Percentiles rank a stretch among this genome's conserved stretches.
phyloP scores from a whole-genome alignment of 1,284 basidiomycete genomes.

The Papiliotrema terrestris region DNA sequence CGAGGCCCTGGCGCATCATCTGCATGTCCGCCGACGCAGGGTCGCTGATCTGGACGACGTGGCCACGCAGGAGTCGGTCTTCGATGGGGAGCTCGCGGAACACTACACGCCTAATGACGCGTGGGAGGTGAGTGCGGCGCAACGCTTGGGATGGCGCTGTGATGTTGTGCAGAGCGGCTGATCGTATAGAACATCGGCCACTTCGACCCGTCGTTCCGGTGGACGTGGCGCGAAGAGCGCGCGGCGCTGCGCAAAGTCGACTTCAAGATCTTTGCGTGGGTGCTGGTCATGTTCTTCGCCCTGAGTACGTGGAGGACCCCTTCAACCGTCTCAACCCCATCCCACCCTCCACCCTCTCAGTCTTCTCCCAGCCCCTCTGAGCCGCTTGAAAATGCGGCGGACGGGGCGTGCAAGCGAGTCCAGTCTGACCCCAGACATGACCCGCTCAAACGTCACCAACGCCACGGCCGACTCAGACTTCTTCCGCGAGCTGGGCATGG shows the following conservation, averaged over 20 bases:
- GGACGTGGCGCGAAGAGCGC: constrained; percentile 64
- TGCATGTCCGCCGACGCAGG: neutral
- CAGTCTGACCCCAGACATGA: no score
- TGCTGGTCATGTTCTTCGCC: constrained; percentile 4
- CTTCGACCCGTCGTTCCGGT: constrained; percentile 62
- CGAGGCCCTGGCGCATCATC: neutral
- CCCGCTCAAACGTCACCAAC: neutral
- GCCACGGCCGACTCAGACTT: neutral
- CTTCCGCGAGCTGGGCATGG: neutral
- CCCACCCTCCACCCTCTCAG: no score
- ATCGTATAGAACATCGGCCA: neutral
- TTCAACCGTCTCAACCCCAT: no score
- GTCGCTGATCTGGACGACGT: neutral
- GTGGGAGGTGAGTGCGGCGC: neutral
- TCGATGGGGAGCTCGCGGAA: neutral
- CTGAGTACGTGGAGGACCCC: neutral
- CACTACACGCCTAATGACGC: neutral
- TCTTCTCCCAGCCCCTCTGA: no score
- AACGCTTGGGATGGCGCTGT: no score
- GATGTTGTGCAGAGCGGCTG: no score
- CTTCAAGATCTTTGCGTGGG: constrained; percentile 46
- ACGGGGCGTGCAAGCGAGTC: no score
- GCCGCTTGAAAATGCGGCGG: no score
- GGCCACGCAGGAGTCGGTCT: neutral
- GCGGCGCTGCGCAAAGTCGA: constrained; percentile 62